Percentiles rank a stretch among this genome's conserved stretches.
Evolutionary conservation across 2,329 filamentous ascomycete genomes (phyloP).

Genomic region (Teratosphaeria pseudoeucalypti): DNA sequence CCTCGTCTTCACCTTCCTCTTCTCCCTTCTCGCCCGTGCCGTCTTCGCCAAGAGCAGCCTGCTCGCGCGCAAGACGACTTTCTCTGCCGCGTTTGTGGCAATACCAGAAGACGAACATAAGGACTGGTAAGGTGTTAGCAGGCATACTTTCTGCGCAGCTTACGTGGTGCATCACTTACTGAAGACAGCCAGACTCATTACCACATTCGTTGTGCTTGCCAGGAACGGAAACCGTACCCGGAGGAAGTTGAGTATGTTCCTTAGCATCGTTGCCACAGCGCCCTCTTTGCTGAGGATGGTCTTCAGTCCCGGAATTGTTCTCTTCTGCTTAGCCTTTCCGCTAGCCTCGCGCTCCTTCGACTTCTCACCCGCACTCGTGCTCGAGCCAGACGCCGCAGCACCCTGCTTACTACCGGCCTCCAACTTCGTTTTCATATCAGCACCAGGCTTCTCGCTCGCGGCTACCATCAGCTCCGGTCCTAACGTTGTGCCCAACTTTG

Average conservation of each 20-base stretch:
- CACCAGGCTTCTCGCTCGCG: slow-evolving; percentile 56
- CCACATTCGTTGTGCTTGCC: slow-evolving; percentile 71
- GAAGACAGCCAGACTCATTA: slow-evolving; percentile 82
- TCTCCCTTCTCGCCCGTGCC: slow-evolving; percentile 9
- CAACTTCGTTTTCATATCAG: slow-evolving; percentile 29
- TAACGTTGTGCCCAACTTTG: slow-evolving; percentile 65
- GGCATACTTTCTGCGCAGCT: not conserved
- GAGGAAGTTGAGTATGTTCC: slow-evolving; percentile 81
- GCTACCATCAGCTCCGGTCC: slow-evolving; percentile 78
- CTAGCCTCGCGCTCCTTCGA: slow-evolving; percentile 21
- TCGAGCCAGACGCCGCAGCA: not conserved
- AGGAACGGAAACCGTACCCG: slow-evolving; percentile 83
- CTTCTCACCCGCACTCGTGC: slow-evolving; percentile 5
- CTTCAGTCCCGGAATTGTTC: slow-evolving; percentile 62
- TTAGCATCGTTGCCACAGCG: slow-evolving; percentile 72
- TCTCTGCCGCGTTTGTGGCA: slow-evolving; percentile 92
- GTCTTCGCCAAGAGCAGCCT: slow-evolving; percentile 6
- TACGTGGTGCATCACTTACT: slow-evolving; percentile 44
- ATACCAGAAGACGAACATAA: slow-evolving; percentile 95
- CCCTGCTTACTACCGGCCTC: slow-evolving; percentile 23
- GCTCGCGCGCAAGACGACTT: slow-evolving; percentile 50
- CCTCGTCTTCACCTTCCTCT: slow-evolving; percentile 1
- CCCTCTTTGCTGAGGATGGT: slow-evolving; percentile 77
- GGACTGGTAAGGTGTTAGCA: slow-evolving; percentile 43
- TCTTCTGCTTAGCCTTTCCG: slow-evolving; percentile 42